Conservation (phyloP, 805 yeast genomes). For the Spathaspora passalidarum region DNA sequence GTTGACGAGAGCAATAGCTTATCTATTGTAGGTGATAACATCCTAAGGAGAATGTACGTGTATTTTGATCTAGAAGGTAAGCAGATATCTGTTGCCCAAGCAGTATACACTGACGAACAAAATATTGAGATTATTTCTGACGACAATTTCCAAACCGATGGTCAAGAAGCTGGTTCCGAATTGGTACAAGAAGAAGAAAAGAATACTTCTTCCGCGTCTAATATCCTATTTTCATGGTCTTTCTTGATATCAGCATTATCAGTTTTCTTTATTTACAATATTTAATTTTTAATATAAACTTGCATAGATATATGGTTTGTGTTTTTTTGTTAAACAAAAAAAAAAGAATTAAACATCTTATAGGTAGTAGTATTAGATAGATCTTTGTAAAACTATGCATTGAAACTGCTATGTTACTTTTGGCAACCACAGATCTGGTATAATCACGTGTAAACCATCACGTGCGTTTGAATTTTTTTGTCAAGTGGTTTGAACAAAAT, state of each 20-base stretch:
- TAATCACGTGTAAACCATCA: too few species aligned
- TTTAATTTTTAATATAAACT: neutral
- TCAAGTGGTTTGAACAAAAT: too few species aligned
- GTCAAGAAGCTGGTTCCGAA: neutral
- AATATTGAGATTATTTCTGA: constrained; percentile 1
- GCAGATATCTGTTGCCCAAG: constrained; percentile 24
- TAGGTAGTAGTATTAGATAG: too few species aligned
- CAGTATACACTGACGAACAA: constrained; percentile 10
- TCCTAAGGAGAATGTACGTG: constrained; percentile 23
- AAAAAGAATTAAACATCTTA: neutral
- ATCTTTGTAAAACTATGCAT: too few species aligned
- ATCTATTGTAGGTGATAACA: constrained; percentile 23
- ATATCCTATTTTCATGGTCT: neutral
- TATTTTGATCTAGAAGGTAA: constrained; percentile 25
- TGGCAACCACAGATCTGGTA: neutral
- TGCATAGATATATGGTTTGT: too few species aligned
- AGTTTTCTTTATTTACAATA: neutral
- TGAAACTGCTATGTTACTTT: too few species aligned
- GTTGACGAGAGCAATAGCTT: constrained; percentile 1
- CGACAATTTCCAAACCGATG: neutral
- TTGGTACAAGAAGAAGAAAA: neutral
- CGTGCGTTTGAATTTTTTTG: too few species aligned
- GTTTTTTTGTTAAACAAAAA: too few species aligned
- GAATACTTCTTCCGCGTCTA: neutral
- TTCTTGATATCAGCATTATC: neutral